Evolutionary conservation across 192 early-diverging fungal species (phyloP), one percentile per base, ranked within the genome.

Genomic region (Entomortierella parvispora): DNA sequence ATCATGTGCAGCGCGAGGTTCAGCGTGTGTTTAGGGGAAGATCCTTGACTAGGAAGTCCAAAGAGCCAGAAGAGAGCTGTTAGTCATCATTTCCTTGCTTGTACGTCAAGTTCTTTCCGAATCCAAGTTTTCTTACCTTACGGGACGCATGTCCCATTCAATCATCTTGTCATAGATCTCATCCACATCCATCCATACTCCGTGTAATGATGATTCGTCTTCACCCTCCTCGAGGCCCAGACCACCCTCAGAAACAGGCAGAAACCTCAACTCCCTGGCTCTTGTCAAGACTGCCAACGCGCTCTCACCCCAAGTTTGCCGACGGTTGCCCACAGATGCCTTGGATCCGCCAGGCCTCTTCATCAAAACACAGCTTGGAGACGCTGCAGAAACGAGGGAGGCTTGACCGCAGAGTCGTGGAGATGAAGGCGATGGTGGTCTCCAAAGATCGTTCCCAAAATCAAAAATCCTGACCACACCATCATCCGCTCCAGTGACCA

Each of bases 1-100:
- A 77, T 77, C 72, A 77, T 77, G 25, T 68, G 72, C 6, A 77
- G 28, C 2, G 72, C 72, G 4, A 77, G 65, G 28, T 77, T 77
- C n/a, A 77, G 72, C 2, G 72, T 77, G 47, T 68, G 72, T 37
- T 63, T 77, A 4, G 72, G 72, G 3, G 65, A 68, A 1, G 72
- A 77, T 25, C 72, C 72, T 68, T 77, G 72, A 28, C 72, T 77
- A 62, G 3, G 25, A 11, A 3, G 10, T 11, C 10, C 22, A 12
- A 26, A 12, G 0, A 46, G 15, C 22, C 34, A 15, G 29, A 57
- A 57, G 7, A 2, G 2, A n/a, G 22, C 17, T 8, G 52, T 57
- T 22, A 49, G 8, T 25, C 9, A 32, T 2, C n/a, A n/a, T 32
- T 9, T 5, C 0, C 7, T 17, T n/a, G 0, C 40, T 29, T 15